These are phyloP conservation scores for Fusarium ramigenum DNA, from an alignment of 2,329 filamentous ascomycete genomes.

Conservation along the genomic window DNA sequence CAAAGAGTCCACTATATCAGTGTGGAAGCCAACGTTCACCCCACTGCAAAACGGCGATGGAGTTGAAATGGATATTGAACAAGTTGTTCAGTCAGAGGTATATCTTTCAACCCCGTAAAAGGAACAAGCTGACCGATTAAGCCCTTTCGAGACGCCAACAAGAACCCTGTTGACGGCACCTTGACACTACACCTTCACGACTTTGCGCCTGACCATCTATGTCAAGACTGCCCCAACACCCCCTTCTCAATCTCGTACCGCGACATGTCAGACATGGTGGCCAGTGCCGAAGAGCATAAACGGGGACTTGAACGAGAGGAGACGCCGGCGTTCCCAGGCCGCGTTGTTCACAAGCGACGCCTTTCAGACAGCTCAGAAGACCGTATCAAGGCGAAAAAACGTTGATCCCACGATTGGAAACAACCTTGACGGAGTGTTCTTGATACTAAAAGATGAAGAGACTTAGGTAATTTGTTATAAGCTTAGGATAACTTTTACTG, in stretches of 20 bases:
- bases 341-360: not conserved
- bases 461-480: too few species aligned
- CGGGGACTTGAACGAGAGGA: rapidly evolving
- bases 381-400: too few species aligned
- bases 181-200: rapidly evolving
- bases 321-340: rapidly evolving
- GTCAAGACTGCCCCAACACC: not conserved
- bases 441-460: too few species aligned
- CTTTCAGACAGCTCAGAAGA: not conserved
- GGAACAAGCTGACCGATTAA: rapidly evolving
- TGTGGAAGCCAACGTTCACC: not conserved
- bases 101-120: rapidly evolving
- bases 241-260: not conserved
- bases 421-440: too few species aligned
- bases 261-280: rapidly evolving
- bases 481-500: too few species aligned
- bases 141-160: not conserved
- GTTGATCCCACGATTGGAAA: not conserved
- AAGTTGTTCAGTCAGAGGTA: not conserved
- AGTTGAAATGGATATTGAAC: rapidly evolving
- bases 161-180: rapidly evolving
- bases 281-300: rapidly evolving
- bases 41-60: rapidly evolving
- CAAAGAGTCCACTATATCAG: not conserved
- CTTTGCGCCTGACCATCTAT: not conserved